A percentile compares a stretch with the other conserved stretches of the same genome.
Evolutionary conservation across 305 asterid species (phyloP).

Genomic region (Fraxinus sp.): DNA sequence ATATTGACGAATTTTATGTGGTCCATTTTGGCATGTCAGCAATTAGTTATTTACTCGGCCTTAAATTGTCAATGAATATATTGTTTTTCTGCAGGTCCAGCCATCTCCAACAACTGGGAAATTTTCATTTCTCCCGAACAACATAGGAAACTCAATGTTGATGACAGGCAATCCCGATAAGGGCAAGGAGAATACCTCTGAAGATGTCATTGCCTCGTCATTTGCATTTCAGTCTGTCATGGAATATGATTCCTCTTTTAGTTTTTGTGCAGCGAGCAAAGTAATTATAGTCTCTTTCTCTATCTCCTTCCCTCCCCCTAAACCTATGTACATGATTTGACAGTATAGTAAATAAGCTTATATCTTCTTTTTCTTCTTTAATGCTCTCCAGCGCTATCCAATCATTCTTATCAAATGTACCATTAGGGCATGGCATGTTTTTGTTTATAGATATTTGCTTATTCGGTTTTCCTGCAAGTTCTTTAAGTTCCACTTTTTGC

Average conservation of each 20-base stretch:
- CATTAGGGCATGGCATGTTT: not conserved
- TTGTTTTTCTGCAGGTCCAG: constrained; percentile 47
- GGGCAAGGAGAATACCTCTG: constrained; percentile 51
- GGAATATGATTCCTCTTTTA: constrained; percentile 47
- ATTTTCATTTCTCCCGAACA: constrained; percentile 39
- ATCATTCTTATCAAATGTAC: not conserved
- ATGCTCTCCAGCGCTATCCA: not conserved
- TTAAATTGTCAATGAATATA: not conserved
- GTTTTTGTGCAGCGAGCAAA: constrained; percentile 40
- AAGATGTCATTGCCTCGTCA: constrained; percentile 44
- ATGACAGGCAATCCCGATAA: constrained; percentile 38
- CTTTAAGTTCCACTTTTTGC: not conserved
- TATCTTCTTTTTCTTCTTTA: not conserved
- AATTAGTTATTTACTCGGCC: not conserved
- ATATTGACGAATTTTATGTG: not conserved
- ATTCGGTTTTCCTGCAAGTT: not conserved
- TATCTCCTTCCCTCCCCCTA: not conserved
- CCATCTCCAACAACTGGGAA: constrained; percentile 97
- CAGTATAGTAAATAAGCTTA: not conserved
- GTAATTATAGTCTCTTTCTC: constrained; percentile 37
- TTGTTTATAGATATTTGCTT: not conserved
- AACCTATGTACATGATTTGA: not conserved
- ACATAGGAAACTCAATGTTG: constrained; percentile 31
- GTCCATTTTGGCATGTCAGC: not conserved
- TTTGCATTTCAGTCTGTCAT: constrained; percentile 65